These are phyloP conservation scores for Prunus mira DNA, from an alignment of 306 rosid genomes.

Conservation along the genomic window DNA sequence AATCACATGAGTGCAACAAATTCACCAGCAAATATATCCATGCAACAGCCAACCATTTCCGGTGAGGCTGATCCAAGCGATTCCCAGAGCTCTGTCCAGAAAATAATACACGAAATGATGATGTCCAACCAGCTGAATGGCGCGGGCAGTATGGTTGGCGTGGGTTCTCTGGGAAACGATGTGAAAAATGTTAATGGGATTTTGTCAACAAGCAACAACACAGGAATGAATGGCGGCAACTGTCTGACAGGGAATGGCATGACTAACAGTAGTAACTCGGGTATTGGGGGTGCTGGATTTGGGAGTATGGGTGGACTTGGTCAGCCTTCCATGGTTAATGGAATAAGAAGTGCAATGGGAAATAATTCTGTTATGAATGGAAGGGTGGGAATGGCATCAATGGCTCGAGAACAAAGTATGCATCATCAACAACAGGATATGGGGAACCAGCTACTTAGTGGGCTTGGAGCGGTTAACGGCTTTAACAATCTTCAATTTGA, in stretches of 20 bases:
- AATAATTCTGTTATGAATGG: conserved; percentile 80
- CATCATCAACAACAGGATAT: conserved; percentile 74
- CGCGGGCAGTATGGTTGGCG: conserved; percentile 52
- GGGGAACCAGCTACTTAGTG: conserved; percentile 83
- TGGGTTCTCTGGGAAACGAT: conserved; percentile 67
- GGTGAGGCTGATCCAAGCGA: conserved; percentile 74
- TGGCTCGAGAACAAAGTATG: conserved; percentile 80
- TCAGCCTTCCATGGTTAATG: conserved; percentile 73
- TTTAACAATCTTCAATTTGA: conserved; percentile 82
- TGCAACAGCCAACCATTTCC: conserved; percentile 77
- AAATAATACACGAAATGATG: conserved; percentile 76
- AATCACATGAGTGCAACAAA: conserved; percentile 73
- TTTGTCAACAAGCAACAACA: conserved; percentile 43
- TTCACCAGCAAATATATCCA: conserved; percentile 66
- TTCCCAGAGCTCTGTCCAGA: conserved; percentile 85
- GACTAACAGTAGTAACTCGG: conserved; percentile 51
- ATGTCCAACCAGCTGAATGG: conserved; percentile 65
- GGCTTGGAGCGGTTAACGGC: conserved; percentile 80
- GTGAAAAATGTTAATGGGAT: conserved; percentile 71
- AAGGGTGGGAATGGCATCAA: conserved; percentile 74
- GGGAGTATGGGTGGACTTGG: conserved; percentile 68
- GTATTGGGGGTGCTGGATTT: conserved; percentile 55
- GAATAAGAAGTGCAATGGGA: conserved; percentile 71
- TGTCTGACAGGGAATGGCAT: conserved; percentile 58
- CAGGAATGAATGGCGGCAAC: conserved; percentile 56